Conservation (phyloP, 495 filamentous ascomycete species). For the Penicillium waksmanii region DNA sequence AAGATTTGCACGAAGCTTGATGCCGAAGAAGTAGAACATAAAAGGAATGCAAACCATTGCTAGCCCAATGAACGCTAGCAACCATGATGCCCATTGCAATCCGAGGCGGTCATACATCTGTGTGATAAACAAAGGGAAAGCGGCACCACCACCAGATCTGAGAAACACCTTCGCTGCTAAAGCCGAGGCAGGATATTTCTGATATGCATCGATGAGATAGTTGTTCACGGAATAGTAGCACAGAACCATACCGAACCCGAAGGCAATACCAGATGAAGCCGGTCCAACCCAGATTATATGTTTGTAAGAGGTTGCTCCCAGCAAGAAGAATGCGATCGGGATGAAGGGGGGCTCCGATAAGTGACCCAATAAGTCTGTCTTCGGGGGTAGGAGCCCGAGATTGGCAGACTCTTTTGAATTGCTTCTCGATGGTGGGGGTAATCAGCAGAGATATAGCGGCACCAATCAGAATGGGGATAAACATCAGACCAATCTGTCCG, state of each 20-base stretch:
- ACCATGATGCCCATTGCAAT: constrained; percentile 59
- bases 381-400: constrained; percentile 35
- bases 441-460: constrained; percentile 60
- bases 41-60: constrained; percentile 51
- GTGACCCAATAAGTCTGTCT: constrained; percentile 38
- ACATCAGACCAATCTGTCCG: constrained; percentile 39
- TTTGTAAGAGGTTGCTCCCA: constrained; percentile 63
- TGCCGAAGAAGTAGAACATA: constrained; percentile 42
- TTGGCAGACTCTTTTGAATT: constrained; percentile 32
- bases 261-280: constrained; percentile 63
- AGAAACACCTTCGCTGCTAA: constrained; percentile 41
- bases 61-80: constrained; percentile 58
- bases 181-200: constrained; percentile 39
- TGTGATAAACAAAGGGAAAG: constrained; percentile 52
- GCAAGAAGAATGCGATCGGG: constrained; percentile 54
- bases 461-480: constrained; percentile 39
- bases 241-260: constrained; percentile 69
- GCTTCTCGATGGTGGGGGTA: constrained; percentile 40
- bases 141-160: constrained; percentile 40
- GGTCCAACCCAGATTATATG: constrained; percentile 66
- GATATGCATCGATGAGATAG: constrained; percentile 72
- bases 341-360: constrained; percentile 42
- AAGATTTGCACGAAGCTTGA: constrained; percentile 27
- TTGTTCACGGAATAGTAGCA: constrained; percentile 71
- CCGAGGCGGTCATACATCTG: constrained; percentile 57